Evolutionary conservation across 192 early-diverging fungal genomes (phyloP).

Genomic region (Chytriomyces sp.): DNA sequence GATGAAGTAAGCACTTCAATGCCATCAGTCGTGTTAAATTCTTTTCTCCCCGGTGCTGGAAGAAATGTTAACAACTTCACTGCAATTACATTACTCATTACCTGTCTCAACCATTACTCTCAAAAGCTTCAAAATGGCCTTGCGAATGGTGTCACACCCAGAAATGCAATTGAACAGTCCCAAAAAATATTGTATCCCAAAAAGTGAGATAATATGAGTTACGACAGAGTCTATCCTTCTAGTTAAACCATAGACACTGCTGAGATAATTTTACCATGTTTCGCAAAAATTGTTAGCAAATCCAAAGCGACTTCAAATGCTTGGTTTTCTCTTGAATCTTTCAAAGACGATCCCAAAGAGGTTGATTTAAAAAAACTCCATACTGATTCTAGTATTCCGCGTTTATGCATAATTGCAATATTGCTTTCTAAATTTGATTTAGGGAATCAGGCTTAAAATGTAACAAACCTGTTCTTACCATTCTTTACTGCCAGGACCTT

Average conservation of each 20-base stretch:
- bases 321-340: not conserved
- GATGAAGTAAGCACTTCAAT: constrained; percentile 38
- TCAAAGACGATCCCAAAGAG: not conserved
- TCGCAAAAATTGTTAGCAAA: constrained; percentile 35
- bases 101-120: constrained; percentile 46
- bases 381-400: constrained; percentile 33
- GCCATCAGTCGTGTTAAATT: constrained; percentile 43
- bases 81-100: not conserved
- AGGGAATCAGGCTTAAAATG: not conserved
- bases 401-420: constrained; percentile 41
- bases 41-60: constrained; percentile 35
- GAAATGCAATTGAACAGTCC: constrained; percentile 27
- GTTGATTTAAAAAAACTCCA: constrained; percentile 22
- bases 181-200: constrained; percentile 26
- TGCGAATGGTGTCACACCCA: constrained; percentile 39
- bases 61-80: not conserved
- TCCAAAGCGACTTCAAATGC: constrained; percentile 36
- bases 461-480: constrained; percentile 21
- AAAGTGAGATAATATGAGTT: constrained; percentile 30
- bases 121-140: constrained; percentile 39
- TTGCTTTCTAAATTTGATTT: constrained; percentile 47
- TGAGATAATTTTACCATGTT: constrained; percentile 25
- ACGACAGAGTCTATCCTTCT: constrained; percentile 19
- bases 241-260: not conserved
- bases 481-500: constrained; percentile 39